Base-by-base conservation (phyloP, 139 green algal genomes). In the Chlorella sp. region DNA sequence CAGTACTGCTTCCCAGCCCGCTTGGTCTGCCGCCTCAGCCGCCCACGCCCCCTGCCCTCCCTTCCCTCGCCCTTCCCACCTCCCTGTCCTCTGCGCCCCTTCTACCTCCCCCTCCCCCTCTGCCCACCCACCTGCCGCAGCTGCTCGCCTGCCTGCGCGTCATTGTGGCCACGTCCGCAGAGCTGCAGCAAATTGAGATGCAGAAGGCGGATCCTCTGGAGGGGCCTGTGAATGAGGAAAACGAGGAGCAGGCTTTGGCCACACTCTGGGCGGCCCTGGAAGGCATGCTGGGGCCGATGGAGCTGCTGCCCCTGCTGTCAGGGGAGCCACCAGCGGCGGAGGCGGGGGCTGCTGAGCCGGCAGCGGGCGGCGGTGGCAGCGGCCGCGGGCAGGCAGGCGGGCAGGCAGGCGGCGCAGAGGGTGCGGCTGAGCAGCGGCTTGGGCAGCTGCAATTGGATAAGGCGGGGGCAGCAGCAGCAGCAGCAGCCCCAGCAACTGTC, bases 61-160 rank as follows among this genome's bases (percentile, higher is more conserved):
- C 24, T 26, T n/a, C 64, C 64, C 64, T 26, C 22, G 3, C 21
- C 22, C 26, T 76, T 1, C 24, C 26, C 68, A 18, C 32, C 71
- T 16, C 78, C n/a, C 37, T 19, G 30, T 14, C 78, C 37, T 83
- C 18, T 30, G 48, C 15, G 2, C 21, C 64, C 64, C 64, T 26
- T 30, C 79, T 24, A 21, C 79, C 79, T n/a, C 30, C 79, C 48
- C 79, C 39, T n/a, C 78, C n/a, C 37, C 78, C 37, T 83, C 18
- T 30, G 48, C 15, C n/a, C n/a, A n/a, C n/a, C n/a, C n/a, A n/a
- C n/a, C n/a, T n/a, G n/a, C 22, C 22, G 28, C 86, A 92, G 87
- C 81, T 93, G 40, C 83, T 92, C 83, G 91, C 71, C 64, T 90
- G 83, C 82, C 81, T 93, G 28, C 87, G 91, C 0, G 66, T 93